These are phyloP conservation scores for Trichoderma citrinoviride DNA, from an alignment of 2,329 filamentous ascomycete species.

Conservation along the genomic window DNA sequence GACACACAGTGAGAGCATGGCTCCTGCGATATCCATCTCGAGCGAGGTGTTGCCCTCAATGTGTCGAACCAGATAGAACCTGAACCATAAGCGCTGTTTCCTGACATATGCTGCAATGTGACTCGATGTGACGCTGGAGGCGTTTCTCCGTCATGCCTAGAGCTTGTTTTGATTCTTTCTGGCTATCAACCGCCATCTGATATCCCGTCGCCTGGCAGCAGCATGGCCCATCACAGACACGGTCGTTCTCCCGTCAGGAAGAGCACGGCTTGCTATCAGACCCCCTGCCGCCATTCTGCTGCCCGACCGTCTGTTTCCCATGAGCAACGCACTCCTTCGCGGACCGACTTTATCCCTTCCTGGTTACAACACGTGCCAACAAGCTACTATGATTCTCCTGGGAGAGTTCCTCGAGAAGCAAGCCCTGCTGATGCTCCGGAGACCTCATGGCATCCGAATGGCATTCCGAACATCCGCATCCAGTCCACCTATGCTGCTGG, in stretches of 20 bases:
- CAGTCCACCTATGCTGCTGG: neutral
- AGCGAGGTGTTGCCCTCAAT: neutral
- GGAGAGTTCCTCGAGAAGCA: neutral
- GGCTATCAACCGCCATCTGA: neutral
- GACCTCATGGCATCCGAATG: constrained; percentile 15
- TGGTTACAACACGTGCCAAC: constrained; percentile 19
- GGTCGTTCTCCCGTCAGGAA: neutral
- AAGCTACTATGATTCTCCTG: neutral
- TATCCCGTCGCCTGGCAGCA: neutral
- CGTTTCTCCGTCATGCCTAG: neutral
- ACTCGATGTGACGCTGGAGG: neutral
- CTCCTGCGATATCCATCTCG: neutral
- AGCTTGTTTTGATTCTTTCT: constrained; percentile 19
- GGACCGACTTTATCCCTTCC: constrained; percentile 2
- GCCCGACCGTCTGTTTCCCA: neutral
- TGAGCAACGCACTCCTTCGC: neutral
- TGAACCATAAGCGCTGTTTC: neutral
- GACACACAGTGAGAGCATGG: neutral
- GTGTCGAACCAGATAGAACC: neutral
- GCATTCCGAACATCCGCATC: neutral
- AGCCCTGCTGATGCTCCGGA: neutral
- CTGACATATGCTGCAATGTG: neutral
- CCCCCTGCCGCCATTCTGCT: neutral
- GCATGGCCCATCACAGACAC: constrained; percentile 10
- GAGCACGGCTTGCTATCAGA: neutral